Base-by-base conservation (phyloP, 495 filamentous ascomycete species). In the Chaetomium fimeti region DNA sequence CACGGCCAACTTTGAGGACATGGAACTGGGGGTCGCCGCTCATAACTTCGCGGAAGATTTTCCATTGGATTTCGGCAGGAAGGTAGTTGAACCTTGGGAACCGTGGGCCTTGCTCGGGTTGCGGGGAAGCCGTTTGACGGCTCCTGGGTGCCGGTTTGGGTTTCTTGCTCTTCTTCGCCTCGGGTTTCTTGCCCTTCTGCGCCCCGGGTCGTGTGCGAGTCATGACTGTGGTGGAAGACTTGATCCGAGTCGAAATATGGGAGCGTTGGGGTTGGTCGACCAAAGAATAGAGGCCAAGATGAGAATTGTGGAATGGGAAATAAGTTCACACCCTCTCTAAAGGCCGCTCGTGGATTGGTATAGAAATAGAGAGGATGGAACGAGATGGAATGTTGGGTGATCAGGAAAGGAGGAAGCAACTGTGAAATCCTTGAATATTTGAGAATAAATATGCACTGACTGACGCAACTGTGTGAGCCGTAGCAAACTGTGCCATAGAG, bases 21-120 rank as follows among this genome's bases (percentile, higher is more conserved):
- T 71, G 69, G 16, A 71, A 25, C 3, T 67, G 52, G 0, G 69
- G 69, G 53, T 71, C 68, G 48, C 61, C 40, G 12, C 15, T 8
- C 4, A 71, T 51, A 3, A 64, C 67, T 49, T 69, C 64, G 18
- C 32, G 56, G 4, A 66, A 67, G 52, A 71, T 63, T 49, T 32
- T 54, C 16, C n/a, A 11, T 9, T 69, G 64, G 2, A 69, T 52
- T 9, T 71, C 69, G 4, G 29, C 1, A 3, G 69, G 67, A 0
- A 71, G 13, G 1, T 25, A 7, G 0, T 15, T 48, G 51, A 66
- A 69, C 9, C 16, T 25, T 3, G 32, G 40, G 40, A 43, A 53
- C 7, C 25, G 38, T 7, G 28, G 18, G 15, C 0, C n/a, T 22
- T 22, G 57, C 7, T 25, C 28, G 3, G 11, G 18, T 9, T 55